phyloP scores from a whole-genome alignment of 1,284 basidiomycete species.

The Hypsizygus ulmarius region DNA sequence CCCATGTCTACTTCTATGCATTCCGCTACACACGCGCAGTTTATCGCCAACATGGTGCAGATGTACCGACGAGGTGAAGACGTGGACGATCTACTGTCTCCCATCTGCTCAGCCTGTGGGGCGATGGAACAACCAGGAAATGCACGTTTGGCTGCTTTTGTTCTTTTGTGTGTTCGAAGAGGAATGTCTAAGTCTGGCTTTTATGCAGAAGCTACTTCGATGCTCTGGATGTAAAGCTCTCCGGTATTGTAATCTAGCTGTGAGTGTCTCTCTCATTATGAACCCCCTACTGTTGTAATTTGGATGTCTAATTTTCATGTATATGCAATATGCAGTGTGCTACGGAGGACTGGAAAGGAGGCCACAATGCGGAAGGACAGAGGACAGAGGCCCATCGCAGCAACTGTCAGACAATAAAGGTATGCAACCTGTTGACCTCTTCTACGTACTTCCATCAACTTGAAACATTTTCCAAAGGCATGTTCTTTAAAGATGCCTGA shows the following conservation, averaged over 20 bases:
- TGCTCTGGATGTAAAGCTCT: slow-evolving; percentile 10
- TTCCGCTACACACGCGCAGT: background rate
- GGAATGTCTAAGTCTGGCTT: background rate
- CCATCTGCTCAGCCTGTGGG: slow-evolving; percentile 3
- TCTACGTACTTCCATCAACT: background rate
- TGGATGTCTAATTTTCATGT: too few species aligned
- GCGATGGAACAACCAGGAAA: background rate
- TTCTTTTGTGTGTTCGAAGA: background rate
- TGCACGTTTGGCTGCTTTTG: slow-evolving; percentile 1
- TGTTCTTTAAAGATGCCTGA: background rate
- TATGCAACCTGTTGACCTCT: background rate
- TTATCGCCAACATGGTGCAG: background rate
- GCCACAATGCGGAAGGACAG: background rate
- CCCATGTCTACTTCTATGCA: slow-evolving; percentile 11
- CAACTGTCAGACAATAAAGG: slow-evolving; percentile 6
- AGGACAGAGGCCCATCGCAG: background rate
- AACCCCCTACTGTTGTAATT: too few species aligned
- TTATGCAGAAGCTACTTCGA: slow-evolving; percentile 5
- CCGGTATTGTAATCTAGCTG: slow-evolving; percentile 11
- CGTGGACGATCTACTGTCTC: background rate
- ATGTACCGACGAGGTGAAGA: background rate
- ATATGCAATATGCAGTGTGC: slow-evolving; percentile 4
- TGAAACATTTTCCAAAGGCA: background rate
- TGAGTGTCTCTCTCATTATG: background rate
- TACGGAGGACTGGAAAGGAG: slow-evolving; percentile 5